Conservation (phyloP, 257 asterid genomes). For the Solanum tacnaense region DNA sequence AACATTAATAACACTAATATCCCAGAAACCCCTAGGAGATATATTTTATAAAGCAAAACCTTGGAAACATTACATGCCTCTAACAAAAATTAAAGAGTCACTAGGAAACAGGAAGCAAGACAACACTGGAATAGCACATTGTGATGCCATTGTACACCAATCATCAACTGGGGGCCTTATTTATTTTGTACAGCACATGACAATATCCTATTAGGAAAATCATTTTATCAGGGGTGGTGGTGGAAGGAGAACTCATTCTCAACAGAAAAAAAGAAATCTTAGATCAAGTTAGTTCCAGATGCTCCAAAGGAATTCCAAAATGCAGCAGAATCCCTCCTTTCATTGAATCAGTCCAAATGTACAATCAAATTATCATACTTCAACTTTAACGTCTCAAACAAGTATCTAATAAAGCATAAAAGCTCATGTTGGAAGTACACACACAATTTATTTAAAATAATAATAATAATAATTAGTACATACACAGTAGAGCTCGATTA, state of each 20-base stretch:
- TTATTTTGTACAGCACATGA: neutral
- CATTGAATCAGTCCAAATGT: neutral
- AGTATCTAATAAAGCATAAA: neutral
- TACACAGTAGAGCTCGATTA: neutral
- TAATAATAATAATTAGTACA: neutral
- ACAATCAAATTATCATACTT: neutral
- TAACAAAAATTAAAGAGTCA: neutral
- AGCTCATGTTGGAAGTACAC: neutral
- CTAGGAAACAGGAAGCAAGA: neutral
- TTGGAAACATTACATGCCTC: neutral
- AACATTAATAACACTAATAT: no score
- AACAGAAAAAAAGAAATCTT: neutral
- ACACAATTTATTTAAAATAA: neutral
- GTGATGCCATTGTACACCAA: neutral
- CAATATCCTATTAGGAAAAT: neutral
- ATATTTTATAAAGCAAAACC: neutral
- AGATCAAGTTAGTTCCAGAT: neutral
- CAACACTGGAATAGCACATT: neutral
- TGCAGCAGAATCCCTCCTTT: neutral
- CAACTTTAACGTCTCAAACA: neutral
- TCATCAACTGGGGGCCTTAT: neutral
- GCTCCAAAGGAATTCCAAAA: neutral
- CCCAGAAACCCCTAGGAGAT: neutral
- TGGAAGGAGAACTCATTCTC: neutral
- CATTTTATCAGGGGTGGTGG: neutral